Conservation (phyloP, 1,284 basidiomycete genomes). For the Rhodotorula sp. region DNA sequence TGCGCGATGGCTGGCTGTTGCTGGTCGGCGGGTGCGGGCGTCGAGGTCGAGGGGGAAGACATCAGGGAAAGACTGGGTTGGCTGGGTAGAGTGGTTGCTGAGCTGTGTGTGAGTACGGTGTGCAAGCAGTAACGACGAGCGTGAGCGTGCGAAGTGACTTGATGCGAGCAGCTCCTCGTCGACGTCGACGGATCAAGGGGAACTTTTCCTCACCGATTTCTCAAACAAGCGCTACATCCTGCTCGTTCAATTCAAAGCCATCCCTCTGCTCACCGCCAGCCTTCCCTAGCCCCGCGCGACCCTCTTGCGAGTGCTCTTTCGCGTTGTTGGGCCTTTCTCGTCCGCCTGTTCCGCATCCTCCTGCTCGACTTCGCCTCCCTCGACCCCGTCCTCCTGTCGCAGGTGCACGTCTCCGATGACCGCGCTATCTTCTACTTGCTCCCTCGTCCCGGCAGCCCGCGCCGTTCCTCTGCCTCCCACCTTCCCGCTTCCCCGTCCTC, state of each 20-base stretch:
- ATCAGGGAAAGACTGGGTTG: background rate
- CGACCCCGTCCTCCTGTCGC: background rate
- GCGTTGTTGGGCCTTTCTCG: background rate
- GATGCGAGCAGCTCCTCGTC: background rate
- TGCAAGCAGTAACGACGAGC: no score
- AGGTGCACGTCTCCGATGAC: background rate
- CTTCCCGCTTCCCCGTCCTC: background rate
- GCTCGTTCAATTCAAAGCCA: background rate
- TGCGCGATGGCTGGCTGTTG: conserved; percentile 23
- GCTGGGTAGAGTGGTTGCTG: background rate
- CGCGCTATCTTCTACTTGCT: background rate
- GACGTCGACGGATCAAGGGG: background rate
- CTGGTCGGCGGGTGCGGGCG: background rate
- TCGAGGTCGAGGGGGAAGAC: conserved; percentile 2
- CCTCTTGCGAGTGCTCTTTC: background rate
- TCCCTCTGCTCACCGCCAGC: background rate
- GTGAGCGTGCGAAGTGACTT: background rate
- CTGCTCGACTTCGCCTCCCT: background rate
- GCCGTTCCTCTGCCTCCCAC: background rate
- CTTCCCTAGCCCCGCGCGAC: background rate
- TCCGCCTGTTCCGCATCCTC: background rate
- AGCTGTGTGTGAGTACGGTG: background rate
- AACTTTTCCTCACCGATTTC: background rate
- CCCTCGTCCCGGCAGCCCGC: background rate
- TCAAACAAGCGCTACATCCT: no score